These are phyloP conservation scores for Streptanthus diversifolius DNA, from an alignment of 345 rosid genomes.

Conservation along the genomic window DNA sequence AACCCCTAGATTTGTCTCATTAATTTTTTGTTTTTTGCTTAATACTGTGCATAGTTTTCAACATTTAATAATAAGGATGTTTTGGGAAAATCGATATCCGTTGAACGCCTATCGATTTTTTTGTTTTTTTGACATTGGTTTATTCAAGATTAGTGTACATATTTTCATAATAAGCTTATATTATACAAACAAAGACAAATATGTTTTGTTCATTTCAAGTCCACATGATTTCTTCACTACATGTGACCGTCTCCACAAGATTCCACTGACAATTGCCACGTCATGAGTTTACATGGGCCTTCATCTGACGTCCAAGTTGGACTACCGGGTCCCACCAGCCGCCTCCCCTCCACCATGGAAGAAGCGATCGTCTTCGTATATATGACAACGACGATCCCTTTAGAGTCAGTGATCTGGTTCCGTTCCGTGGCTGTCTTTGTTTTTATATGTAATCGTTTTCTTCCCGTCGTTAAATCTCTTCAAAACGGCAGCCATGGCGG, in stretches of 20 bases:
- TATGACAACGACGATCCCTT: not conserved
- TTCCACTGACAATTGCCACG: conserved; percentile 32
- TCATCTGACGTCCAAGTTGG: conserved; percentile 19
- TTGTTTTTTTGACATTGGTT: not conserved
- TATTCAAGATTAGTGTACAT: not conserved
- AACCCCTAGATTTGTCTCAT: not conserved
- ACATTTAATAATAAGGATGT: too few species aligned
- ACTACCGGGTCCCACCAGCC: conserved; percentile 27
- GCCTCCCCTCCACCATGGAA: conserved; percentile 19
- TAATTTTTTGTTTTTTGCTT: too few species aligned
- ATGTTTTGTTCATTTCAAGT: not conserved
- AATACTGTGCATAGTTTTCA: too few species aligned
- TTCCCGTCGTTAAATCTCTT: not conserved
- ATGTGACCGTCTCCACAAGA: conserved; percentile 38
- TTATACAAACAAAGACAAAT: not conserved
- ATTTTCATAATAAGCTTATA: not conserved
- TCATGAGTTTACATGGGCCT: conserved; percentile 14
- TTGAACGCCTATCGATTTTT: not conserved
- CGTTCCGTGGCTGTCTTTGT: conserved; percentile 35
- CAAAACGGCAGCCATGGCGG: conserved; percentile 34
- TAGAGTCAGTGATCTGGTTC: conserved; percentile 20
- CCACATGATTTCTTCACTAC: conserved; percentile 21
- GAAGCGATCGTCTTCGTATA: not conserved
- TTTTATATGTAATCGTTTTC: not conserved
- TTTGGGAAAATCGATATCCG: too few species aligned